phyloP scores from a whole-genome alignment of 305 asterid species.

The Andrographis paniculata region DNA sequence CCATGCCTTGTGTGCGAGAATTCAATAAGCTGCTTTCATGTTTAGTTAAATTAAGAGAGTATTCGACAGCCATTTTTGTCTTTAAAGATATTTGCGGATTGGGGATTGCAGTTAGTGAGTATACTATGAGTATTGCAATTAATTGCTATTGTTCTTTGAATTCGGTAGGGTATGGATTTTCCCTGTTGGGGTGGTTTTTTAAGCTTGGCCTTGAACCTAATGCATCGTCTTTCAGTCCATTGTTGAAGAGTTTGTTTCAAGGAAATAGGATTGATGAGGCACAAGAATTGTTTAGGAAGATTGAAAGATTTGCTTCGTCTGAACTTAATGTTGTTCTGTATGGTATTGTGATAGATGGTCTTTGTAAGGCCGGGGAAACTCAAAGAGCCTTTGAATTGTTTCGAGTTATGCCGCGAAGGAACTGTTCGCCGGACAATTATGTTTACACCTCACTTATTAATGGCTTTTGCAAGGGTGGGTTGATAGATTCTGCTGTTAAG shows the following conservation, averaged over 20 bases:
- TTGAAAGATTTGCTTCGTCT: not conserved
- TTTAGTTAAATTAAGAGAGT: slow-evolving; percentile 15
- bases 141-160: slow-evolving; percentile 2
- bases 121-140: slow-evolving; percentile 13
- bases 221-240: not conserved
- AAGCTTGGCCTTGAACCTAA: slow-evolving; percentile 6
- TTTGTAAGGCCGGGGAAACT: slow-evolving; percentile 6
- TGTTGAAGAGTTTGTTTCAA: slow-evolving; percentile 7
- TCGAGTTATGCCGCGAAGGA: not conserved
- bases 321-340: not conserved
- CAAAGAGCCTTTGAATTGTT: not conserved
- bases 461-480: slow-evolving; percentile 4
- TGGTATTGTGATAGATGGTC: slow-evolving; percentile 14
- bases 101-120: slow-evolving; percentile 7
- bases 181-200: slow-evolving; percentile 5
- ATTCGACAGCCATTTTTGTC: slow-evolving; percentile 2
- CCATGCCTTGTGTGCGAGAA: slow-evolving; percentile 11
- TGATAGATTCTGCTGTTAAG: slow-evolving; percentile 8
- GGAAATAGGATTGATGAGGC: slow-evolving; percentile 11
- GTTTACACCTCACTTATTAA: slow-evolving; percentile 1
- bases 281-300: slow-evolving; percentile 4
- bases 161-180: not conserved
- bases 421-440: slow-evolving; percentile 5
- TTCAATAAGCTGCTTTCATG: slow-evolving; percentile 15
- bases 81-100: slow-evolving; percentile 10